Conservation (phyloP, 768 basidiomycete species). For the Rickenella mellea region DNA sequence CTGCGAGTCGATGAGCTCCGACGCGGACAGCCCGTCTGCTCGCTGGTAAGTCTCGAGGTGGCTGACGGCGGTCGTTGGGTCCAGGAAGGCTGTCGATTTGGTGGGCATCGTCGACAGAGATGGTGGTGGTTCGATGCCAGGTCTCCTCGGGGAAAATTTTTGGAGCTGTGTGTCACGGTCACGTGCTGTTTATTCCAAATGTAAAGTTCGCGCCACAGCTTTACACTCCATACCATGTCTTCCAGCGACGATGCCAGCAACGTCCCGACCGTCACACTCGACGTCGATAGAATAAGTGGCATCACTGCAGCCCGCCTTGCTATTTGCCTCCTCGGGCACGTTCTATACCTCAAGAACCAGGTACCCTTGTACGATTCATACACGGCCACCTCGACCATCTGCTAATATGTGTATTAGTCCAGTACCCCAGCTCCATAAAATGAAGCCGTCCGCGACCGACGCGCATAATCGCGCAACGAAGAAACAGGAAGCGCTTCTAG, state of each 20-base stretch:
- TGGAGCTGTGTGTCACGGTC: too few relatives aligned
- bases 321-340: conserved; percentile 52
- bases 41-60: conserved; percentile 63
- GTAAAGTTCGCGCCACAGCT: too few relatives aligned
- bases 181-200: too few relatives aligned
- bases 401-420: conserved; percentile 31
- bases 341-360: conserved; percentile 71
- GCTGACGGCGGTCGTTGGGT: conserved; percentile 63
- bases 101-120: conserved; percentile 15
- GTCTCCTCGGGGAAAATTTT: too few relatives aligned
- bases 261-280: conserved; percentile 36
- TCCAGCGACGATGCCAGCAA: too few relatives aligned
- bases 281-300: conserved; percentile 43
- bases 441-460: conserved; percentile 17
- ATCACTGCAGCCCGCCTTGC: conserved; percentile 57
- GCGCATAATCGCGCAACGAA: conserved; percentile 41
- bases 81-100: conserved; percentile 36
- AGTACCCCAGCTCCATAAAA: conserved; percentile 40
- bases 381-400: not conserved
- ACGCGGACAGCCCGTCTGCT: conserved; percentile 75
- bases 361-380: conserved; percentile 61
- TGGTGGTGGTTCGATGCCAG: too few relatives aligned
- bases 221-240: too few relatives aligned
- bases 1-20: conserved; percentile 81
- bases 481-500: conserved; percentile 50